phyloP scores from a whole-genome alignment of 2,329 filamentous ascomycete genomes.

The Thelonectria discophora region DNA sequence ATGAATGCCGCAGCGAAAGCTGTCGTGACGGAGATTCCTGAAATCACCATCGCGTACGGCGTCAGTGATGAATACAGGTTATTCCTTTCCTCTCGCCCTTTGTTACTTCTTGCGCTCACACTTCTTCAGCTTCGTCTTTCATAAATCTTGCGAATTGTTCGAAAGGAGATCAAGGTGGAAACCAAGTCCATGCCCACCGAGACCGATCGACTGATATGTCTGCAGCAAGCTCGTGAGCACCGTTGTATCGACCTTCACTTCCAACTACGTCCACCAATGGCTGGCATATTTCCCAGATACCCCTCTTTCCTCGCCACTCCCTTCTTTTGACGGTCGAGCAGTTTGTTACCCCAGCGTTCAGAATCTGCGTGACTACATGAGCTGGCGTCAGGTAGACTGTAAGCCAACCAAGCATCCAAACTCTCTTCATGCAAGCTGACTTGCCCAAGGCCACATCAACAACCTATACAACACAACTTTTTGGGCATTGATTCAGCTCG shows the following conservation, averaged over 20 bases:
- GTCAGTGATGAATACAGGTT: slow-evolving; percentile 93
- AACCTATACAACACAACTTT: slow-evolving; percentile 99
- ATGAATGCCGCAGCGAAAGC: slow-evolving; percentile 94
- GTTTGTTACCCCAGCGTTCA: slow-evolving; percentile 85
- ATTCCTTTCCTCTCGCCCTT: not conserved
- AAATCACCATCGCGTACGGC: slow-evolving; percentile 89
- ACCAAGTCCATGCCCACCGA: not conserved
- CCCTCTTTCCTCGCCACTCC: slow-evolving; percentile 76
- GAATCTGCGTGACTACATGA: slow-evolving; percentile 93
- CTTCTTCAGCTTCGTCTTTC: slow-evolving; percentile 79
- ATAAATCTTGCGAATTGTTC: slow-evolving; percentile 83
- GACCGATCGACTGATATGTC: slow-evolving; percentile 21
- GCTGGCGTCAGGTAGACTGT: slow-evolving; percentile 98
- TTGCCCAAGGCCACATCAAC: slow-evolving; percentile 83
- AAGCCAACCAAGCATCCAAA: slow-evolving; percentile 45
- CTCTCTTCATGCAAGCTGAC: slow-evolving; percentile 25
- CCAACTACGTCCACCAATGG: slow-evolving; percentile 89
- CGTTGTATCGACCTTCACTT: slow-evolving; percentile 91
- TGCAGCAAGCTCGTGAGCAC: slow-evolving; percentile 88
- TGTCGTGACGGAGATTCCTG: slow-evolving; percentile 83
- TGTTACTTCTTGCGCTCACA: slow-evolving; percentile 8
- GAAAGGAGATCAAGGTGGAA: slow-evolving; percentile 80
- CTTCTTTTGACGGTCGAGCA: slow-evolving; percentile 91
- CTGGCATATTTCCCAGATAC: slow-evolving; percentile 75
- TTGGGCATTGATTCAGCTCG: slow-evolving; percentile 85